Base-by-base conservation (phyloP, 352 stramenopile species). In the Globisporangium alternatum region DNA sequence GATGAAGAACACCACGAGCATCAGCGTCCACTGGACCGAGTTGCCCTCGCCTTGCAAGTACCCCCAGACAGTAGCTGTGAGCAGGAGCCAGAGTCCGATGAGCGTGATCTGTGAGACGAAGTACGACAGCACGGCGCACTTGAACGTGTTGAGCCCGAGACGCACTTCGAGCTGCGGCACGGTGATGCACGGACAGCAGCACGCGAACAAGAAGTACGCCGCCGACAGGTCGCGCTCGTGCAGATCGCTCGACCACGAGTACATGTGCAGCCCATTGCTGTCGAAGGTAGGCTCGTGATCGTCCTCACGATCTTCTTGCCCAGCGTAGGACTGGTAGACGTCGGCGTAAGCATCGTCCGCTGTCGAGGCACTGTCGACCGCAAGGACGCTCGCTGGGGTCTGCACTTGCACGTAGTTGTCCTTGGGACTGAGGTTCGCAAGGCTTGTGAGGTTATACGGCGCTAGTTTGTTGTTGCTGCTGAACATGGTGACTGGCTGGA, bases 31-130 rank as follows among this genome's bases (percentile, higher is more conserved):
- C 45, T 56, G 48, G 30, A 64, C 30, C 21, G 57, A 56, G 43
- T 64, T 30, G 17, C 45, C 44, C 10, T 61, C 44, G 25, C 39
- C 56, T 22, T 17, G 17, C 10, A 64, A 10, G 48, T 64, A 64
- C 44, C 17, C 56, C 43, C 57, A 64, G 17, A 56, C 5, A 2
- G 57, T 47, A 2, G 44, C 45, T n/a, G 22, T 55, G 22, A 56
- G 57, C 57, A 54, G 25, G 44, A 71, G 15, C 13, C 69, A 59
- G 56, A 68, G 56, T 25, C 55, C 41, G 30, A 64, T 22, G 41
- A 64, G 58, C 45, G 45, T 45, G 44, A 55, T n/a, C 15, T 48
- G 44, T 21, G 58, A 56, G 17, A 56, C 30, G 10, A 56, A 64
- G 31, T 41, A 55, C 31, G 44, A 56, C 15, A 57, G 22, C 30